Percentiles rank a stretch among this genome's conserved stretches.
Conservation (phyloP, 176 grass and related monocot genomes). For the Bromus sterilis region DNA sequence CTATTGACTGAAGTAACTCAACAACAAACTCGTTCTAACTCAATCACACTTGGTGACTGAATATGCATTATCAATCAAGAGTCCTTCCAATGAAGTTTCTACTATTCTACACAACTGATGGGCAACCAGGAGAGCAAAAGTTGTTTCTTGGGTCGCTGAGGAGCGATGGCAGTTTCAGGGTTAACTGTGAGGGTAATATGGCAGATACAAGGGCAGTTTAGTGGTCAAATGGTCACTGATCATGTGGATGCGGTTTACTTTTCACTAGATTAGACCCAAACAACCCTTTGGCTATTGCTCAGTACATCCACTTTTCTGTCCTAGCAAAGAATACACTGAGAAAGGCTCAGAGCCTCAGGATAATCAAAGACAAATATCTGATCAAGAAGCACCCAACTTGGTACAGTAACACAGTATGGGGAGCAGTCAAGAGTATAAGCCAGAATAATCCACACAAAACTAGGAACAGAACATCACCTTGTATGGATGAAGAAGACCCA, state of each 20-base stretch:
- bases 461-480: slow-evolving; percentile 50
- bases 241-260: neutral
- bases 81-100: neutral
- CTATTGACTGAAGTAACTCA: neutral
- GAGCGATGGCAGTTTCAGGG: neutral
- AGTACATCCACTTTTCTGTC: neutral
- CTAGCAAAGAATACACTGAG: neutral
- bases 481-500: slow-evolving; percentile 96
- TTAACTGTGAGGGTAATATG: neutral
- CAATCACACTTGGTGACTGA: neutral
- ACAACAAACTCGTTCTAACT: neutral
- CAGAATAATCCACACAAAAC: neutral
- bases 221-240: neutral
- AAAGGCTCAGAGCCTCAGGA: neutral
- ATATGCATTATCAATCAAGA: neutral
- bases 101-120: neutral
- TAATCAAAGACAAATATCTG: neutral
- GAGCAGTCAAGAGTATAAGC: neutral
- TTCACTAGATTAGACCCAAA: neutral
- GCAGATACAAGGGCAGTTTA: neutral
- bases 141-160: neutral
- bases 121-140: neutral
- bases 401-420: neutral
- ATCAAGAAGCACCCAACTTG: neutral
- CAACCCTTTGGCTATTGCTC: neutral